These are phyloP conservation scores for Penium margaritaceum DNA, from an alignment of 139 green algal genomes.

Conservation along the genomic window DNA sequence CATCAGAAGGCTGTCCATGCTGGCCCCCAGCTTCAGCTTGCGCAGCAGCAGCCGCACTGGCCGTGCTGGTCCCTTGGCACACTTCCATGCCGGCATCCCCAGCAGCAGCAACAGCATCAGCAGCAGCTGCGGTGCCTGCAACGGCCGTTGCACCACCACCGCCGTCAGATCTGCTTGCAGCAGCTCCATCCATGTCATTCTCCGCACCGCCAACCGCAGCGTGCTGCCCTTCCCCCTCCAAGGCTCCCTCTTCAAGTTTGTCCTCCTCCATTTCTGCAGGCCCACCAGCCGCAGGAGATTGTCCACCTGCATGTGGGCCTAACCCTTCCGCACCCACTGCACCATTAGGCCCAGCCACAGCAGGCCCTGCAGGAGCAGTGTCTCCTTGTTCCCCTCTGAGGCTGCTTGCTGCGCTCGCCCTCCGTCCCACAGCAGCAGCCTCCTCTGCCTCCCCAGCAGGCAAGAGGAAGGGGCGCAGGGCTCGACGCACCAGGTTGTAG, in stretches of 20 bases:
- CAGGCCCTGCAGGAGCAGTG: background rate
- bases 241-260: no score
- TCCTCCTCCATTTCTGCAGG: no score
- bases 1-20: no score
- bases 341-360: background rate
- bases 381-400: no score
- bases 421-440: background rate
- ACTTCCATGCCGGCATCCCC: background rate
- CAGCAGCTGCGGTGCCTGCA: background rate
- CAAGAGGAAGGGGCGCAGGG: conserved; percentile 11
- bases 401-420: no score
- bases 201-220: no score
- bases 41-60: no score
- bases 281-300: background rate
- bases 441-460: background rate
- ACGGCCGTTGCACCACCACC: background rate
- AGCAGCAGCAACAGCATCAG: background rate
- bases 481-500: conserved; percentile 15
- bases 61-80: no score
- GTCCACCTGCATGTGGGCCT: no score
- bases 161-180: background rate
- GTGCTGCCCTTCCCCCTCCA: no score
- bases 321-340: no score
- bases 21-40: no score
- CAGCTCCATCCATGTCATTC: background rate